Evolutionary conservation across 2,329 filamentous ascomycete species (phyloP).

Genomic region (Penicillium sp.): DNA sequence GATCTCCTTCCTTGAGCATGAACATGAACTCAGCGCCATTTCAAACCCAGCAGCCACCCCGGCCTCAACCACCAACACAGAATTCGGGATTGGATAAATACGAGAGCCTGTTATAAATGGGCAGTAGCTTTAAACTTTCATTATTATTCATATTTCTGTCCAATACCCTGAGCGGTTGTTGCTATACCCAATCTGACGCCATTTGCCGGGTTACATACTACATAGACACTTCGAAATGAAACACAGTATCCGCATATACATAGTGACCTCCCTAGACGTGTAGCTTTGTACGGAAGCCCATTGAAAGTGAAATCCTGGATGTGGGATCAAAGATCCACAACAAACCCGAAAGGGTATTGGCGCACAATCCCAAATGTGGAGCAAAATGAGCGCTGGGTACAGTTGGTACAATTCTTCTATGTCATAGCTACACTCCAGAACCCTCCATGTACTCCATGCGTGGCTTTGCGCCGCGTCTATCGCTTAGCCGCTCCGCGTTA

Average conservation of each 20-base stretch:
- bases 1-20: constrained; percentile 16
- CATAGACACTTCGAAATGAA: constrained; percentile 4
- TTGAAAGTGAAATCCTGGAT: not conserved
- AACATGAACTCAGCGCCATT: constrained; percentile 23
- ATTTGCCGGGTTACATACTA: constrained; percentile 6
- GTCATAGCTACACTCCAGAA: constrained; percentile 17
- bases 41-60: constrained; percentile 21
- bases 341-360: not conserved
- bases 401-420: constrained; percentile 11
- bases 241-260: not conserved
- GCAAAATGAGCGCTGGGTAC: constrained; percentile 15
- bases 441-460: constrained; percentile 20
- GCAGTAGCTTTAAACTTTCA: not conserved
- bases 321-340: not conserved
- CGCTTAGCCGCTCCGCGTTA: constrained; percentile 18
- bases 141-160: constrained; percentile 3
- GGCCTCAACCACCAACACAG: constrained; percentile 24
- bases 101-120: constrained; percentile 52
- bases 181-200: constrained; percentile 3
- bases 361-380: constrained; percentile 4
- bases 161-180: constrained; percentile 8
- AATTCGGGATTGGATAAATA: constrained; percentile 54
- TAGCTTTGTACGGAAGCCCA: not conserved
- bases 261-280: not conserved
- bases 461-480: constrained; percentile 21